These are phyloP conservation scores for Pulchroboletus neoregius DNA, from an alignment of 1,284 basidiomycete genomes.

Conservation along the genomic window DNA sequence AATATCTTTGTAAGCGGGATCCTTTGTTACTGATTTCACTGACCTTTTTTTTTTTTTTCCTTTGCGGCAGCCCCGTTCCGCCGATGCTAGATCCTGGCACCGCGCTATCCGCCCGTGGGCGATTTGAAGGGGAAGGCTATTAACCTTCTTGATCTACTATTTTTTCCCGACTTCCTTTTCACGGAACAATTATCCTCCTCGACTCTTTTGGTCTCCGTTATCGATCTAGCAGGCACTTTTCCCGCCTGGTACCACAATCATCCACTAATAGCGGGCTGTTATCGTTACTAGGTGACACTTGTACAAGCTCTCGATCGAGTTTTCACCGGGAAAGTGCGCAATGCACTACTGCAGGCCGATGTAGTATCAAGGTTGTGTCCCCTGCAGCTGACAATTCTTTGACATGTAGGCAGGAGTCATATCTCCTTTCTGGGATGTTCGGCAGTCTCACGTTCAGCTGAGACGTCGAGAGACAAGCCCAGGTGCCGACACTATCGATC, in stretches of 20 bases:
- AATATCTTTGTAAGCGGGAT: constrained; percentile 24
- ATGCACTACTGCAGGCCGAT: background rate
- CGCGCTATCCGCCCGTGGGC: background rate
- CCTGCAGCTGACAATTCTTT: constrained; percentile 14
- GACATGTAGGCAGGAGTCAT: constrained; percentile 4
- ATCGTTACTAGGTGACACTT: constrained; percentile 3
- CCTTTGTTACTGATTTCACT: constrained; percentile 15
- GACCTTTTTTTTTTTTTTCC: constrained; percentile 15
- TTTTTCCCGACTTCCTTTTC: constrained; percentile 1
- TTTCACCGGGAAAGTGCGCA: constrained; percentile 1
- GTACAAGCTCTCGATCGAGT: background rate
- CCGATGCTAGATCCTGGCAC: background rate
- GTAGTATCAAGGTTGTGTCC: background rate
- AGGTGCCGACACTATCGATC: constrained; percentile 3
- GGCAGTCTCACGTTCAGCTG: constrained; percentile 4
- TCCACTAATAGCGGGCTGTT: background rate
- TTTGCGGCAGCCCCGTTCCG: constrained; percentile 9
- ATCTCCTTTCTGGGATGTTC: constrained; percentile 6
- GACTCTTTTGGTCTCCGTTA: background rate
- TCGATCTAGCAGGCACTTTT: background rate
- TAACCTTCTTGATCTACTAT: constrained; percentile 2
- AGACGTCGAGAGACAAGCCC: constrained; percentile 10
- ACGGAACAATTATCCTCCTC: constrained; percentile 2
- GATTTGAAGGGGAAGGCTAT: constrained; percentile 1
- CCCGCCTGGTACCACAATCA: background rate